Evolutionary conservation across 148 eudicot genomes (phyloP), one percentile per base, ranked within the genome.

Genomic region (Limonium bicolor): DNA sequence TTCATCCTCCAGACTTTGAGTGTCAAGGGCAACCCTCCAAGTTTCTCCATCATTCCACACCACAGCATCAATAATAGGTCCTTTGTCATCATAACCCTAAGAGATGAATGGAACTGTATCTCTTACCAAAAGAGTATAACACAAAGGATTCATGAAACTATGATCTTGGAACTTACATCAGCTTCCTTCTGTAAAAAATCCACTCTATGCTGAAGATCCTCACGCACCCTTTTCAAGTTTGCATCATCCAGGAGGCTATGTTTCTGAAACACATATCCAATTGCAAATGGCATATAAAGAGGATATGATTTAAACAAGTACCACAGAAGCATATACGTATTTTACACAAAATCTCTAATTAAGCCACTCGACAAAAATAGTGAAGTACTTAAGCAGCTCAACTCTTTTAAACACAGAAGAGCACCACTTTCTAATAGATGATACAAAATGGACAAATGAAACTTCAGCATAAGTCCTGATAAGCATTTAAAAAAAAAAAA

Each of bases 11-110:
- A 90, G 85, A 62, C 71, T 73, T 48, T 80, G 95, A 10, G 99
- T 90, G 57, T 90, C 99, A 53, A 90, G 66, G 55, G 99, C 93
- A 60, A 72, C 93, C 65, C 95, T 80, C 99, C 99, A 90, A 29
- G 73, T 31, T 42, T 84, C 82, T 54, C 95, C 99, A 71, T 90
- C 99, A 72, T 90, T 74, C 99, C 99, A 90, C 39, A 90, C 92
- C 58, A 90, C 99, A 75, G 82, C 99, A 69, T 90, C 95, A 55
- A 90, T 76, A 47, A 85, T 64, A 40, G 99, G 99, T 27, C 99
- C 99, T 60, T 90, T 85, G 70, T 90, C 99, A 50, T 90, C 88
- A 50, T 85, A 80, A 72, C 66, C 69, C 99, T 90, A n/a, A n/a
- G 53, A 34, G 46, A 59, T 27, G 45, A 30, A 53, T 12, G 27